These are phyloP conservation scores for Rhizopus delemar DNA, from an alignment of 371 early-diverging fungal species.

Conservation along the genomic window DNA sequence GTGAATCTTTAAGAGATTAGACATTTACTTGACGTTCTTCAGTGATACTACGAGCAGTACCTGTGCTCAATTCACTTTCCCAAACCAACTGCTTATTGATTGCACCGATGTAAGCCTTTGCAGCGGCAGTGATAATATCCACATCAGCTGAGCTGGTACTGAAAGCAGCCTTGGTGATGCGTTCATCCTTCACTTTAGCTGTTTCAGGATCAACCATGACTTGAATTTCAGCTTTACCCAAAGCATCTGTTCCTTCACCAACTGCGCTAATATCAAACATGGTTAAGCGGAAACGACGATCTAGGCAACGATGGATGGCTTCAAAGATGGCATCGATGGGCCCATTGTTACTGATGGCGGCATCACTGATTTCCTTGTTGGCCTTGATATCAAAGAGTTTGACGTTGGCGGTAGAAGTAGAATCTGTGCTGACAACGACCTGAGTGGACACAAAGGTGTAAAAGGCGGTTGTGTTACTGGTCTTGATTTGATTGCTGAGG, in stretches of 20 bases:
- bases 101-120: slow-evolving; percentile 84
- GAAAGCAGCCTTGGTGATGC: slow-evolving; percentile 47
- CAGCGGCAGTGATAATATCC: slow-evolving; percentile 83
- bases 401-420: slow-evolving; percentile 80
- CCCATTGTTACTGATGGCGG: slow-evolving; percentile 77
- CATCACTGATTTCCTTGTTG: slow-evolving; percentile 59
- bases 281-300: slow-evolving; percentile 61
- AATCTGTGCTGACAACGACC: slow-evolving; percentile 71
- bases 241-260: slow-evolving; percentile 83
- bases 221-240: slow-evolving; percentile 83
- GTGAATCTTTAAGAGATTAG: slow-evolving; percentile 13
- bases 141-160: slow-evolving; percentile 75
- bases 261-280: slow-evolving; percentile 84
- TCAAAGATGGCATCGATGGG: slow-evolving; percentile 85
- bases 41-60: slow-evolving; percentile 35
- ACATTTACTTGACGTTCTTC: slow-evolving; percentile 53
- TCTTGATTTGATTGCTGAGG: slow-evolving; percentile 66
- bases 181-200: slow-evolving; percentile 14
- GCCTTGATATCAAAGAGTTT: slow-evolving; percentile 48
- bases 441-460: slow-evolving; percentile 70
- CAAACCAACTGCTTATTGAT: slow-evolving; percentile 70
- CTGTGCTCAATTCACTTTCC: slow-evolving; percentile 35
- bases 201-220: slow-evolving; percentile 46
- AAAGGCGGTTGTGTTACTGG: slow-evolving; percentile 24
- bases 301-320: slow-evolving; percentile 79